phyloP scores from a whole-genome alignment of 805 yeast species.

The Barnettozyma salicaria region DNA sequence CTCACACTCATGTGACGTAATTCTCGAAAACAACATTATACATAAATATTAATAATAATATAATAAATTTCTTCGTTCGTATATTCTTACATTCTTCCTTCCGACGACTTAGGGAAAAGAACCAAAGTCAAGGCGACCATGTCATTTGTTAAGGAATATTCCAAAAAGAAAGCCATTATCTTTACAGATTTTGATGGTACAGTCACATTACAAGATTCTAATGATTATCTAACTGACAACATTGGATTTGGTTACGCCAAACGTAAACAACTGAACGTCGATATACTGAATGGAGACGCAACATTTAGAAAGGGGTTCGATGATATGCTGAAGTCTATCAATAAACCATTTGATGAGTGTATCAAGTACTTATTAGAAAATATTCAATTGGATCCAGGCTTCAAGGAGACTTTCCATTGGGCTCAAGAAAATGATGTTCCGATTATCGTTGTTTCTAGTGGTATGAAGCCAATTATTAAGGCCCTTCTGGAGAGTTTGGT shows the following conservation, averaged over 20 bases:
- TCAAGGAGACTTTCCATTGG: conserved; percentile 76
- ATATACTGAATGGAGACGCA: conserved; percentile 60
- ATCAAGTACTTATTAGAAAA: conserved; percentile 59
- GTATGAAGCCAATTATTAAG: conserved; percentile 88
- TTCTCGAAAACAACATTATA: too few relatives aligned
- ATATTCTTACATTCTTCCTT: not conserved
- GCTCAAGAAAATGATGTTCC: conserved; percentile 68
- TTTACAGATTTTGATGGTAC: conserved; percentile 99
- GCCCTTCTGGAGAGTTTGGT: conserved; percentile 69
- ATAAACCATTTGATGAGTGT: conserved; percentile 76
- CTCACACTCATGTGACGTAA: too few relatives aligned
- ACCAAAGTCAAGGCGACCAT: conserved; percentile 6
- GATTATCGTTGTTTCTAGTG: conserved; percentile 81
- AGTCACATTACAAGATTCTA: conserved; percentile 90
- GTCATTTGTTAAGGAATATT: conserved; percentile 23
- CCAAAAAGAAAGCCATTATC: conserved; percentile 58
- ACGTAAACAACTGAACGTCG: conserved; percentile 63
- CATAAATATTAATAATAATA: too few relatives aligned
- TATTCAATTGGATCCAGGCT: conserved; percentile 85
- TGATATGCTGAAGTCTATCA: conserved; percentile 75
- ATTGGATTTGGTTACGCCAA: conserved; percentile 76
- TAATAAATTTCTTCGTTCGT: not conserved
- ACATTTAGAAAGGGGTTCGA: conserved; percentile 79
- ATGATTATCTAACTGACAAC: conserved; percentile 84
- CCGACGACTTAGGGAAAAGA: not conserved